Base-by-base conservation (phyloP, 345 rosid genomes). In the Sisymbrium altissimum region DNA sequence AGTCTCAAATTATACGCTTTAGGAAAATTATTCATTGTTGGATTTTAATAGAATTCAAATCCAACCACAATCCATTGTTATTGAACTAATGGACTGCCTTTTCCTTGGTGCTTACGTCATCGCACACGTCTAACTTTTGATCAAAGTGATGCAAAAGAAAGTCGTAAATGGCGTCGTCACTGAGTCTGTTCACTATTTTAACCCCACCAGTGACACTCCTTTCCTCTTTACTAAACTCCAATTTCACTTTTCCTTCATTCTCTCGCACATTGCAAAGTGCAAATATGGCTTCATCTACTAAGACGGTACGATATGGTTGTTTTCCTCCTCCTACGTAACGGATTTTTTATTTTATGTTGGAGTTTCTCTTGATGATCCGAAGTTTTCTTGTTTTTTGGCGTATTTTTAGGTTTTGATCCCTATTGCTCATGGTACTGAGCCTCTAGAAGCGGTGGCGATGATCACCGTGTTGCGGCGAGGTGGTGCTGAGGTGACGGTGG, bases 381-480 rank as follows among this genome's bases (percentile, higher is more conserved):
- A n/a, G n/a, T n/a, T n/a, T n/a, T n/a, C n/a, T n/a, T n/a, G n/a
- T 61, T 7, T 50, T 29, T 3, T 33, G 66, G 27, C 68, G 14
- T 46, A 6, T 5, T 19, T 32, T 44, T 43, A 95, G 99, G 99
- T 95, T 79, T 83, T 95, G 91, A 92, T 92, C 55, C 99, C 97
- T 73, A 81, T 95, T 58, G 99, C 97, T 1, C 85, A 92, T 40
- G 99, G 97, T 12, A 88, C 90, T 49, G 99, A 95, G 82, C 97
- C 99, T 60, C 82, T 95, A 81, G 97, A 95, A 83, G 97, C 99
- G 36, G 93, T 92, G 71, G 84, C 93, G 30, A 88, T 86, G 59
- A 84, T 88, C 70, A 86, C 86, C 46, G 93, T 95, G 33, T 78
- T 92, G 52, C 84, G 96, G 41, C 79, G 97, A 66, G 83, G 92